Conservation (phyloP, 306 rosid genomes). For the Gynostemma pentaphyllum region DNA sequence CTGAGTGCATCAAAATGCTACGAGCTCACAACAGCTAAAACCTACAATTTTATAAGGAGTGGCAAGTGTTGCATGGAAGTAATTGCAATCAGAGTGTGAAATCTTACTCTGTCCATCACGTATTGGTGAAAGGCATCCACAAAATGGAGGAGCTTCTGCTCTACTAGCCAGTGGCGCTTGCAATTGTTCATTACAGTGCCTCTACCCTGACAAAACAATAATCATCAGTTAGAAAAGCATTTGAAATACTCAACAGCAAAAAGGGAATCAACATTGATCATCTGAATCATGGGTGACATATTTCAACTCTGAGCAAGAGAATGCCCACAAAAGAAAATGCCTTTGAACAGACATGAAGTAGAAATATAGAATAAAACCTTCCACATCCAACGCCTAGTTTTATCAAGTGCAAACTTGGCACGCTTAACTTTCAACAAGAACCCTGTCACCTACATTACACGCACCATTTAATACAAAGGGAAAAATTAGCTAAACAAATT, state of each 20-base stretch:
- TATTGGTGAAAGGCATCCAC: conserved; percentile 98
- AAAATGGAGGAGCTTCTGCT: conserved; percentile 96
- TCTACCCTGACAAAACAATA: conserved; percentile 42
- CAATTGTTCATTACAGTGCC: conserved; percentile 36
- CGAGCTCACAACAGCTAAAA: not conserved
- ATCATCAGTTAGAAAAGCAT: not conserved
- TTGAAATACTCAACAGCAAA: not conserved
- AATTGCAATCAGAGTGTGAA: not conserved
- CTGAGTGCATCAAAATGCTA: not conserved
- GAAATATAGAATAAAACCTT: conserved; percentile 37
- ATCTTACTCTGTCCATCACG: conserved; percentile 85
- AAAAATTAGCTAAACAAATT: conserved; percentile 8
- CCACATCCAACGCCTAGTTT: conserved; percentile 99
- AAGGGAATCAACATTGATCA: conserved; percentile 3
- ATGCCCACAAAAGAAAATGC: not conserved
- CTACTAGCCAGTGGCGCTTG: conserved; percentile 87
- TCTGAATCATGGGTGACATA: not conserved
- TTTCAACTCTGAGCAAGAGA: not conserved
- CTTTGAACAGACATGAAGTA: not conserved
- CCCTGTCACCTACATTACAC: conserved; percentile 59
- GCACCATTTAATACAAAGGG: not conserved
- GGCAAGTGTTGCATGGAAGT: not conserved
- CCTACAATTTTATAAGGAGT: not conserved
- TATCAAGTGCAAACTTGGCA: conserved; percentile 83
- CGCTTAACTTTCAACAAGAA: conserved; percentile 94